phyloP scores from a whole-genome alignment of 148 eudicot genomes.

The Nepenthes gracilis region DNA sequence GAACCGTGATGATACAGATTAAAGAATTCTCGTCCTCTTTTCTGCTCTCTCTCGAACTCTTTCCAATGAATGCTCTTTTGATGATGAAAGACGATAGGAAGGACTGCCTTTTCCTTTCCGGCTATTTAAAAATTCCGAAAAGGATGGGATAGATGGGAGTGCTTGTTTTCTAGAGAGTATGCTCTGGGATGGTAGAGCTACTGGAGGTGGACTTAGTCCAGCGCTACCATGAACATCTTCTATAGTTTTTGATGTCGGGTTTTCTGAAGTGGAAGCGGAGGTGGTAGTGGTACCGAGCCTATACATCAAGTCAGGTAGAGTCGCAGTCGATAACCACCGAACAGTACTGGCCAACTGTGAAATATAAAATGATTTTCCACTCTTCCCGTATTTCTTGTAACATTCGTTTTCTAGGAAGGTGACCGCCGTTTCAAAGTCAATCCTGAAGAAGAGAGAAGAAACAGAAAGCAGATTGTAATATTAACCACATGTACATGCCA shows the following conservation, averaged over 20 bases:
- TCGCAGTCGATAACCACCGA: conserved; percentile 74
- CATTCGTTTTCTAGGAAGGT: conserved; percentile 62
- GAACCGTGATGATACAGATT: not conserved
- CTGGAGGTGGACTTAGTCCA: conserved; percentile 15
- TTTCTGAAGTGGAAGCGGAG: conserved; percentile 11
- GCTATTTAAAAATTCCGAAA: not conserved
- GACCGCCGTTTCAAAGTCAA: conserved; percentile 45
- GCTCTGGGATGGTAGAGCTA: conserved; percentile 9
- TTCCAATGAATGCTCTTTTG: not conserved
- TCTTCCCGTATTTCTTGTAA: conserved; percentile 55
- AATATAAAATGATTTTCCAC: conserved; percentile 72
- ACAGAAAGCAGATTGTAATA: not conserved
- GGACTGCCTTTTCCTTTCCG: not conserved
- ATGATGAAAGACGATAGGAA: not conserved
- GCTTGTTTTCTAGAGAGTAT: conserved; percentile 11
- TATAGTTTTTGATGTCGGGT: conserved; percentile 5
- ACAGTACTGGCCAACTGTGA: conserved; percentile 87
- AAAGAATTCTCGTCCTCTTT: not conserved
- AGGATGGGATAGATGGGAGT: conserved; percentile 56
- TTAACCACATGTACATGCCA: not conserved
- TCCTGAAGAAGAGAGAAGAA: conserved; percentile 23
- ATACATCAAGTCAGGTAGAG: conserved; percentile 26
- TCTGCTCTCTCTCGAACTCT: not conserved
- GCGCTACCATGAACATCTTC: conserved; percentile 11
- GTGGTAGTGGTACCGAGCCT: conserved; percentile 21